Evolutionary conservation across 257 asterid species (phyloP).

Genomic region (Fraxinus excelsior): DNA sequence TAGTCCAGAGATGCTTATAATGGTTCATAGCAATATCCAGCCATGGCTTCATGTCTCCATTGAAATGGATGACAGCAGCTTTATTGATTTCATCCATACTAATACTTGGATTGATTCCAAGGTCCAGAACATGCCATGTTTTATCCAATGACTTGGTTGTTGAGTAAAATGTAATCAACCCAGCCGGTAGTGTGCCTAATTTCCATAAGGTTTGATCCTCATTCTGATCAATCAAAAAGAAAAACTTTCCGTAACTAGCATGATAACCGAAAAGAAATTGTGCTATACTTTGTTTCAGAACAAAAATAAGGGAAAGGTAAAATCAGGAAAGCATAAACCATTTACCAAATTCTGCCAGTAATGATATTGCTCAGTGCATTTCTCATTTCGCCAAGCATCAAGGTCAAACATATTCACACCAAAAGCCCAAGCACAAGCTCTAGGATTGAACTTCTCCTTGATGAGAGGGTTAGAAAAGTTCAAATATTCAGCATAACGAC

Average conservation of each 20-base stretch:
- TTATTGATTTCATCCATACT: slow-evolving; percentile 54
- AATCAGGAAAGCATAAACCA: not conserved
- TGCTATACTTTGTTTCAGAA: not conserved
- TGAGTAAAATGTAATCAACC: slow-evolving; percentile 45
- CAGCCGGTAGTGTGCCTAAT: slow-evolving; percentile 51
- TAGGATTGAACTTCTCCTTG: slow-evolving; percentile 27
- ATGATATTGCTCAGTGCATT: slow-evolving; percentile 49
- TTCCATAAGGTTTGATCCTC: slow-evolving; percentile 47
- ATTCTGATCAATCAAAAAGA: slow-evolving; percentile 31
- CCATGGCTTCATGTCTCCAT: slow-evolving; percentile 31
- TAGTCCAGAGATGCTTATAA: slow-evolving; percentile 20
- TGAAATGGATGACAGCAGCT: slow-evolving; percentile 55
- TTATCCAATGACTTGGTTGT: slow-evolving; percentile 53
- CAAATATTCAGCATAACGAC: slow-evolving; percentile 19
- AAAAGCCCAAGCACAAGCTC: slow-evolving; percentile 24
- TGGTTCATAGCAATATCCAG: slow-evolving; percentile 51
- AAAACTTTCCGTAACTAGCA: not conserved
- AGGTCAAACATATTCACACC: slow-evolving; percentile 26
- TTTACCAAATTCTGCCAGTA: slow-evolving; percentile 55
- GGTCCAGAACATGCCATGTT: slow-evolving; percentile 57
- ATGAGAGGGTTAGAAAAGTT: slow-evolving; percentile 23
- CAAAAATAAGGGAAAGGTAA: not conserved
- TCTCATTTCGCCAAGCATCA: slow-evolving; percentile 38
- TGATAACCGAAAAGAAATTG: not conserved
- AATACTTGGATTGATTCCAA: slow-evolving; percentile 55